phyloP scores from a whole-genome alignment of 2,329 filamentous ascomycete genomes.

The Claviceps monticola region DNA sequence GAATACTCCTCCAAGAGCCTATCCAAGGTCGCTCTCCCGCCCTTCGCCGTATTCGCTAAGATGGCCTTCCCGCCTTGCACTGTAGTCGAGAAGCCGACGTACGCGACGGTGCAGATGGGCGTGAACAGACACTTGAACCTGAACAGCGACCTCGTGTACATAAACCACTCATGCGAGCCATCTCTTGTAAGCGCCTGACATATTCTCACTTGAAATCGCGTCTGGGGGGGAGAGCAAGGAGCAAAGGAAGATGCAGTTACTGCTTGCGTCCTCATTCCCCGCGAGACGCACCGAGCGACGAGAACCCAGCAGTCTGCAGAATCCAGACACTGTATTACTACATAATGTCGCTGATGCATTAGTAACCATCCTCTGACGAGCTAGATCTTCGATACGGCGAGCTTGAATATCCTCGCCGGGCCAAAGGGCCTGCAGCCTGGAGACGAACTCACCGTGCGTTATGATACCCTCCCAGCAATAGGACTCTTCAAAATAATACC shows the following conservation, averaged over 20 bases:
- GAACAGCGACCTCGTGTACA: constrained; percentile 53
- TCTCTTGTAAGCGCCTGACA: constrained; percentile 37
- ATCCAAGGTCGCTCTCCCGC: constrained; percentile 39
- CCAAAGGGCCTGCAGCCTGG: constrained; percentile 39
- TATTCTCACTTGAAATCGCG: background rate
- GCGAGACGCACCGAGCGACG: background rate
- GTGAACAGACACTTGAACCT: constrained; percentile 43
- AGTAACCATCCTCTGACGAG: background rate
- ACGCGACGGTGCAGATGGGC: constrained; percentile 50
- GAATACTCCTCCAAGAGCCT: constrained; percentile 47
- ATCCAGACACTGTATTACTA: no score
- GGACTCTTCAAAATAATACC: background rate
- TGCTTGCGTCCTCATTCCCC: background rate
- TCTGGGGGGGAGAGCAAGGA: no score
- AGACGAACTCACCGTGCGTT: constrained; percentile 42
- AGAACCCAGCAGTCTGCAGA: no score
- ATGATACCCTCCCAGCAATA: background rate
- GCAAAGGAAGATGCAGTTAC: background rate
- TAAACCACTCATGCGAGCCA: constrained; percentile 55
- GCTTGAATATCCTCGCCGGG: constrained; percentile 42
- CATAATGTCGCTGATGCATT: no score
- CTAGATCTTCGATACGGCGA: constrained; percentile 48
- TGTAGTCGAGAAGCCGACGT: constrained; percentile 39
- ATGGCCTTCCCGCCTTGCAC: constrained; percentile 51
- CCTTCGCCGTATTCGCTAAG: constrained; percentile 53